Conservation (phyloP, 2,329 filamentous ascomycete genomes). For the Colletotrichum musae region DNA sequence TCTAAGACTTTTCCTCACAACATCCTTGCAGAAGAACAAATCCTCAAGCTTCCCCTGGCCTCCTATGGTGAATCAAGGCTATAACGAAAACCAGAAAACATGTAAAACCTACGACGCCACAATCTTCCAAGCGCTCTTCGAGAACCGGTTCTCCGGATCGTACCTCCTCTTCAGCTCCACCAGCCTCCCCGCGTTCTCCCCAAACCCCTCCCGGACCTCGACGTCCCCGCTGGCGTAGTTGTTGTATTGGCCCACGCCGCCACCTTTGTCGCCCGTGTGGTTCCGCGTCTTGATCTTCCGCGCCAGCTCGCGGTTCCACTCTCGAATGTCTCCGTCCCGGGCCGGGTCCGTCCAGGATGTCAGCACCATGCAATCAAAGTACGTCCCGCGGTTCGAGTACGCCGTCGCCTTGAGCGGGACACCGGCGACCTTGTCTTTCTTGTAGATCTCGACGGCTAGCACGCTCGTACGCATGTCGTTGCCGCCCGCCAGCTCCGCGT, state of each 20-base stretch:
- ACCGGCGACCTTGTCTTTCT: constrained; percentile 55
- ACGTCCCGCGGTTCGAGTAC: constrained; percentile 60
- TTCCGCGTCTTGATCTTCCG: constrained; percentile 45
- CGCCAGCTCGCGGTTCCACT: constrained; percentile 55
- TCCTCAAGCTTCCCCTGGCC: no score
- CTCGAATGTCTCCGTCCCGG: constrained; percentile 54
- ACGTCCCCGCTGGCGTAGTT: constrained; percentile 48
- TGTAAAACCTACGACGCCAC: not conserved
- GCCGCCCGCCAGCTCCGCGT: constrained; percentile 38
- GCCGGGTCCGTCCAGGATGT: constrained; percentile 57
- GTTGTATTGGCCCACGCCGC: constrained; percentile 48
- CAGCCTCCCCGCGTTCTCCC: constrained; percentile 48
- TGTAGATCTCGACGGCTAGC: constrained; percentile 59
- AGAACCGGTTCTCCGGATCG: constrained; percentile 53
- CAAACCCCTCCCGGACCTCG: constrained; percentile 49
- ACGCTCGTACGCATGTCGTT: constrained; percentile 48
- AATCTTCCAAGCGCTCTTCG: constrained; percentile 16
- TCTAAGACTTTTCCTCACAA: no score
- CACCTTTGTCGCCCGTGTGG: constrained; percentile 42
- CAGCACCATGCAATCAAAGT: constrained; percentile 58
- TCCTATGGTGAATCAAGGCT: no score
- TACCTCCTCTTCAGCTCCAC: constrained; percentile 51
- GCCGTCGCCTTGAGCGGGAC: constrained; percentile 55
- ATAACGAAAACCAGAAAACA: no score
- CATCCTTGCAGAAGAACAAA: no score